Evolutionary conservation across 768 basidiomycete species (phyloP).

Genomic region (Psilocybe sp.): DNA sequence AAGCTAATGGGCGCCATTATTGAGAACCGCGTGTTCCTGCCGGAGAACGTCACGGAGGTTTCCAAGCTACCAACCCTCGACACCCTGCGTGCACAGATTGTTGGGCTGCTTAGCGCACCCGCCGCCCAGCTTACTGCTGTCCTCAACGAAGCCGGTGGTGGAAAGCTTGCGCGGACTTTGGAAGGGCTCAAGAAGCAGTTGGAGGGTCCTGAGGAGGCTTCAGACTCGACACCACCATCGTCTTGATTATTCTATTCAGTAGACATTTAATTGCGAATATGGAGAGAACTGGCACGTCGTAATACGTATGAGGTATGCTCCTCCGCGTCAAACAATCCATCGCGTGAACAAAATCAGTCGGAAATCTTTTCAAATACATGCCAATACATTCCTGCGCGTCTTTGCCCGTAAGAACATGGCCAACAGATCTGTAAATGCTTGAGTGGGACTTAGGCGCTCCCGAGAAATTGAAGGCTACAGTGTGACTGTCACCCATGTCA

Average conservation of each 20-base stretch:
- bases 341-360: too few relatives aligned
- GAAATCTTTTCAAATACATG: too few relatives aligned
- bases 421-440: too few relatives aligned
- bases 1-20: constrained; percentile 76
- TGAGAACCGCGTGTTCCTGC: constrained; percentile 69
- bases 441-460: too few relatives aligned
- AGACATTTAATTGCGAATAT: constrained; percentile 1
- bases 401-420: too few relatives aligned
- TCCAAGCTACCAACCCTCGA: constrained; percentile 77
- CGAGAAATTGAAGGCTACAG: too few relatives aligned
- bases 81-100: constrained; percentile 75
- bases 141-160: constrained; percentile 56
- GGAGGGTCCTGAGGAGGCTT: constrained; percentile 34
- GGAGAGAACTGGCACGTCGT: too few relatives aligned
- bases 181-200: constrained; percentile 72
- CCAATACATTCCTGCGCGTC: too few relatives aligned
- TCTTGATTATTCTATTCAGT: neutral
- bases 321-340: too few relatives aligned
- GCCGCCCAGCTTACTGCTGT: constrained; percentile 66
- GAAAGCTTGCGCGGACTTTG: constrained; percentile 66
- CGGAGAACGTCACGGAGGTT: constrained; percentile 56
- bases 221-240: neutral
- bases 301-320: too few relatives aligned
- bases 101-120: constrained; percentile 78
- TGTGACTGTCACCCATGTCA: too few relatives aligned